A percentile compares a stretch with the other conserved stretches of the same genome.
Conservation (phyloP, 345 rosid genomes). For the Draba incana region DNA sequence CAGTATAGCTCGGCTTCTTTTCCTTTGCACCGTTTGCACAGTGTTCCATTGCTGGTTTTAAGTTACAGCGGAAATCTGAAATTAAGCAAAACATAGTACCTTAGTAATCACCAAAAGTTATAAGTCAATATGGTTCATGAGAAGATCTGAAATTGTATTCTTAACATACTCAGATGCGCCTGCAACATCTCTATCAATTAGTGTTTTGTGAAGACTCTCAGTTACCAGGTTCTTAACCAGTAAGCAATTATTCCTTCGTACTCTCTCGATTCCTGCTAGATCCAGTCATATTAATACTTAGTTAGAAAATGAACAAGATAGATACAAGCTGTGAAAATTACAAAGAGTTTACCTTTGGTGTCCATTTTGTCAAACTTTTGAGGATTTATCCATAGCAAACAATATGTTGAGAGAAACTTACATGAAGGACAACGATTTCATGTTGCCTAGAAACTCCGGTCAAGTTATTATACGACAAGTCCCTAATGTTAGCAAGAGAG, state of each 20-base stretch:
- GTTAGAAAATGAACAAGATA: conserved; percentile 9
- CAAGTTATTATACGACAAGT: conserved; percentile 54
- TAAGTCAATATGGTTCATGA: conserved; percentile 95
- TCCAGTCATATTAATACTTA: conserved; percentile 23
- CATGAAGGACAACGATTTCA: conserved; percentile 44
- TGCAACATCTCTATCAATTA: conserved; percentile 82
- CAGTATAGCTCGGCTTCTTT: conserved; percentile 92
- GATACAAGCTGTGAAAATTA: conserved; percentile 10
- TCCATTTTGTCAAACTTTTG: conserved; percentile 91
- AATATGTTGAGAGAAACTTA: conserved; percentile 33
- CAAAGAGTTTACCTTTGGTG: conserved; percentile 70
- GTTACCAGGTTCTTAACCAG: conserved; percentile 91
- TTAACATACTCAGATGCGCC: conserved; percentile 91
- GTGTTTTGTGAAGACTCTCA: conserved; percentile 90
- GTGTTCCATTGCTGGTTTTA: conserved; percentile 52
- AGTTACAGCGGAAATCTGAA: conserved; percentile 5
- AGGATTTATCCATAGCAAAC: conserved; percentile 89
- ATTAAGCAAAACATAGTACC: conserved; percentile 49
- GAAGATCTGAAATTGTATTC: conserved; percentile 92
- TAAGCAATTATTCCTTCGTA: conserved; percentile 96
- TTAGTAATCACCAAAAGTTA: conserved; percentile 97
- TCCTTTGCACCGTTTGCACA: conserved; percentile 88
- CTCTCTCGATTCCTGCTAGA: conserved; percentile 91
- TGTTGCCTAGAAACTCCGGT: conserved; percentile 41
- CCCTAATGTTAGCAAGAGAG: conserved; percentile 33